Evolutionary conservation across 352 stramenopile genomes (phyloP).

Genomic region (Paralagenidium karlingii): DNA sequence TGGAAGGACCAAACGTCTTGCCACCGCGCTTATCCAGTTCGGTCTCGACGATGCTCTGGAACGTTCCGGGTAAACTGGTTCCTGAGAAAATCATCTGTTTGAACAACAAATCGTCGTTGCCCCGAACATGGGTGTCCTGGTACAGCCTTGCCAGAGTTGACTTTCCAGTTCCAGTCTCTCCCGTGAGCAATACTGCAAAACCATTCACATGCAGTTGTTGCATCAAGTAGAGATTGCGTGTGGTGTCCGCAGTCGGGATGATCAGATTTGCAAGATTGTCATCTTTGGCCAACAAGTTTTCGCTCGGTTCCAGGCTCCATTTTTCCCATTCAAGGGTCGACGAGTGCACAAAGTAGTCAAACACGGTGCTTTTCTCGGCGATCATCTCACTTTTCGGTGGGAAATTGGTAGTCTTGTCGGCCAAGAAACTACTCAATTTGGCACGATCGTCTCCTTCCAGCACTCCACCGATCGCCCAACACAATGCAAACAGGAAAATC

Average conservation of each 20-base stretch:
- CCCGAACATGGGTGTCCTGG: conserved; percentile 13
- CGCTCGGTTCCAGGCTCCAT: conserved; percentile 37
- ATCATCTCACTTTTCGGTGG: conserved; percentile 9
- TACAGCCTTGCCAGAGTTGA: conserved; percentile 75
- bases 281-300: conserved; percentile 11
- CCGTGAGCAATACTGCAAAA: conserved; percentile 69
- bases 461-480: conserved; percentile 76
- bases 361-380: conserved; percentile 36
- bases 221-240: conserved; percentile 55
- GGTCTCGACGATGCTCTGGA: conserved; percentile 61
- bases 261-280: conserved; percentile 76
- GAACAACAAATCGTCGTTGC: conserved; percentile 30
- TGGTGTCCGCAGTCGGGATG: conserved; percentile 80
- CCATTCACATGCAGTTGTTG: conserved; percentile 34
- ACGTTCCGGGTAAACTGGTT: conserved; percentile 57
- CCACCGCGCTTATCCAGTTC: conserved; percentile 71
- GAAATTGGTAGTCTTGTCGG: conserved; percentile 12
- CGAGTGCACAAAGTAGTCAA: conserved; percentile 84
- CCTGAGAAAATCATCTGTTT: conserved; percentile 87
- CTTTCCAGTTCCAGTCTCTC: conserved; percentile 79
- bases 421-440: conserved; percentile 63
- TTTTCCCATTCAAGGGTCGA: conserved; percentile 86
- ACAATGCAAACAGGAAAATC: conserved; percentile 73
- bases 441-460: conserved; percentile 69
- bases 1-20: conserved; percentile 62